A percentile compares a stretch with the other conserved stretches of the same genome.
phyloP scores from a whole-genome alignment of 352 stramenopile species.

The Proteromonas lacertae region DNA sequence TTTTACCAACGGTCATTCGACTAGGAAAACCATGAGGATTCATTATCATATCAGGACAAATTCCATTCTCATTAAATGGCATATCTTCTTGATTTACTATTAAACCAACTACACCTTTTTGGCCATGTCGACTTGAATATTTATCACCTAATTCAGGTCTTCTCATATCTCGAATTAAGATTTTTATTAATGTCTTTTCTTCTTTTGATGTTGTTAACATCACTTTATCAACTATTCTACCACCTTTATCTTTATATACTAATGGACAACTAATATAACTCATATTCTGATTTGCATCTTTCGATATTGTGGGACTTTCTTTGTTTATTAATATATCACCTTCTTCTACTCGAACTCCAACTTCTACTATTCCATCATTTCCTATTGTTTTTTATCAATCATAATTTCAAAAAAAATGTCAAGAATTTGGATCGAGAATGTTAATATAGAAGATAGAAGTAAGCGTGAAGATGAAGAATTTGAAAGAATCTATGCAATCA shows the following conservation, averaged over 20 bases:
- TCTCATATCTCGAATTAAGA: slow-evolving; percentile 1
- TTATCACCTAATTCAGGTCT: slow-evolving; percentile 97
- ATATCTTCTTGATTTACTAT: slow-evolving; percentile 83
- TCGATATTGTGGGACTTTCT: slow-evolving; percentile 35
- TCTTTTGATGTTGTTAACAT: slow-evolving; percentile 85
- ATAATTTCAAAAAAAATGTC: no score
- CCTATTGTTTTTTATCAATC: no score
- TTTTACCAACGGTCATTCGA: slow-evolving; percentile 96
- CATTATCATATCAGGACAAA: slow-evolving; percentile 97
- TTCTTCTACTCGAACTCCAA: slow-evolving; percentile 32
- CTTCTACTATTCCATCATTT: slow-evolving; percentile 5
- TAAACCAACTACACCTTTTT: slow-evolving; percentile 95
- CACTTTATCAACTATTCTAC: slow-evolving; percentile 78
- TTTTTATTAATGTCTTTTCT: slow-evolving; percentile 87
- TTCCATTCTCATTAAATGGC: slow-evolving; percentile 88
- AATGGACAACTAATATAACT: slow-evolving; percentile 29
- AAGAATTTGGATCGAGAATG: no score
- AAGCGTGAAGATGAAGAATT: no score
- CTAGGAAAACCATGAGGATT: slow-evolving; percentile 98
- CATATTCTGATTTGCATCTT: neutral
- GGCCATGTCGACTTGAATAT: slow-evolving; percentile 88
- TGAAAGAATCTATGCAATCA: no score
- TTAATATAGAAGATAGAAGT: no score
- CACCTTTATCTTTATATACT: slow-evolving; percentile 69
- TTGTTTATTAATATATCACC: slow-evolving; percentile 94